Evolutionary conservation across 2,329 filamentous ascomycete species (phyloP), one percentile per base, ranked within the genome.

Genomic region (Teratosphaeriaceae sp.): DNA sequence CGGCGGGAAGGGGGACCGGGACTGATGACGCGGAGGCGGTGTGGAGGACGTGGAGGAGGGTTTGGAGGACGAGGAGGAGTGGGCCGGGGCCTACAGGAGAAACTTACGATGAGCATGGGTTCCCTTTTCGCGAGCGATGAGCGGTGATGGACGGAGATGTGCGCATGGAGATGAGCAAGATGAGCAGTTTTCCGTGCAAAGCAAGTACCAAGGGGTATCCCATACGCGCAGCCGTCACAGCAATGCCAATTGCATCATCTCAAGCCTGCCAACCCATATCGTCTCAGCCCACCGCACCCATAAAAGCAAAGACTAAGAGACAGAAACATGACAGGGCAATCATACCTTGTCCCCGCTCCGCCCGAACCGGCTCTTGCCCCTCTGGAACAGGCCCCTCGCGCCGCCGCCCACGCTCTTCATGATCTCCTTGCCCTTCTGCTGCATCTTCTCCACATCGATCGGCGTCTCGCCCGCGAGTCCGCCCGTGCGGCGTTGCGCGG

Each of bases 371-470:
- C 45, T 51, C 37, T 85, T 90, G 54, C 89, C 87, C 69, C 94
- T 94, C 52, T 85, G 88, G 64, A 96, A 82, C 51, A 96, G 67
- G 40, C 89, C 90, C 70, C 95, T 95, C 38, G 89, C 88, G 45
- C 88, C 87, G 19, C 80, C 80, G 47, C 81, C 77, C 45, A 84
- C 89, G 18, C 84, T 83, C 52, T 92, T 85, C 60, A 96, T 75
- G 21, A 96, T 70, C 57, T 94, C 88, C 69, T 95, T 96, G 62
- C 89, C 82, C 70, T 89, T 90, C 29, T 82, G 77, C 54, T 87
- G 84, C 62, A 89, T 78, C 44, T 59, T 54, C 48, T 54, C 58
- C 45, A 55, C 52, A 21, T 58, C 58, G 13, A 55, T 43, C 43
- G 56, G 29, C 13, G 3, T 24, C 3, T 18, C 31, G 15, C 31